A percentile compares a stretch with the other conserved stretches of the same genome.
Evolutionary conservation across 371 early-diverging fungal species (phyloP).

Genomic region (Rhizopus microsporus): DNA sequence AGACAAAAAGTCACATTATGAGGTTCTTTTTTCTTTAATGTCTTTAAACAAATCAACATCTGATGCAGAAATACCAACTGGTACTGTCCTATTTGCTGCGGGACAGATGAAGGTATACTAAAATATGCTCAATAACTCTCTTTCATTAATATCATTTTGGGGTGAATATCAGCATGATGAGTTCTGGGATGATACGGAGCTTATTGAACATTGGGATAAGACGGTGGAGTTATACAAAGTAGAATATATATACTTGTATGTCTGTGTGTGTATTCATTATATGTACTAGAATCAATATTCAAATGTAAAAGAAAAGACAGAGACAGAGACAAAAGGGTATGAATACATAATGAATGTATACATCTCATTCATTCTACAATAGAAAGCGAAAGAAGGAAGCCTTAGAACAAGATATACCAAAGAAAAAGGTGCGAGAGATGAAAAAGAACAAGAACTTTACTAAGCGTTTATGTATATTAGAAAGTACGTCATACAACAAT

Average conservation of each 20-base stretch:
- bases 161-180: constrained; percentile 13
- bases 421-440: no score
- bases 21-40: background rate
- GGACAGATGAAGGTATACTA: constrained; percentile 10
- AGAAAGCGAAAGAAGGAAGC: no score
- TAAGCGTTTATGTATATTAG: no score
- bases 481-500: no score
- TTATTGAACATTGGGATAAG: constrained; percentile 33
- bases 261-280: background rate
- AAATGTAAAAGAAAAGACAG: background rate
- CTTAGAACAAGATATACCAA: no score
- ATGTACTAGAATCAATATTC: background rate
- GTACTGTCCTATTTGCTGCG: constrained; percentile 20
- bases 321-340: background rate
- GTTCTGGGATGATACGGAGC: constrained; percentile 30
- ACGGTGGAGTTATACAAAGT: constrained; percentile 26
- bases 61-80: constrained; percentile 6
- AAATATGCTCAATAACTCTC: background rate
- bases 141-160: background rate
- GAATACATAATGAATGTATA: background rate
- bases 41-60: background rate
- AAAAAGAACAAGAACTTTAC: no score
- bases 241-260: background rate
- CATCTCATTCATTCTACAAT: background rate
- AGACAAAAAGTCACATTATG: no score